Conservation (phyloP, 2,329 filamentous ascomycete genomes). For the Talaromyces funiculosus region DNA sequence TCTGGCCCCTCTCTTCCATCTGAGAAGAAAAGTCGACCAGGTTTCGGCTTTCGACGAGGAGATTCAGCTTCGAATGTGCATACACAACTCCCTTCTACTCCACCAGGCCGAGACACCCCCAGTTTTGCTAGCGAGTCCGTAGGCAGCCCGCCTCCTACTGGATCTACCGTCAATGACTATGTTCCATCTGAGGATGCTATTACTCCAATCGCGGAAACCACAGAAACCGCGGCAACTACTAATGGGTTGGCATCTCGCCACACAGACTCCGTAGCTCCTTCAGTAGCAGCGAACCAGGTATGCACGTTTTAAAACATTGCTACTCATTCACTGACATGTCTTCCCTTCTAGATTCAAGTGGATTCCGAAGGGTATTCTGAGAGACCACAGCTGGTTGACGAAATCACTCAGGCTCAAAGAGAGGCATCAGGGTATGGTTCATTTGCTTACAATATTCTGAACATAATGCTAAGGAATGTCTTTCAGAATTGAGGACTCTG, state of each 20-base stretch:
- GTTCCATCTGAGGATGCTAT: slow-evolving; percentile 21
- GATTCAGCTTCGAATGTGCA: slow-evolving; percentile 36
- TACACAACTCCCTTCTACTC: slow-evolving; percentile 28
- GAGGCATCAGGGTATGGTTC: slow-evolving; percentile 36
- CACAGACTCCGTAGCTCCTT: background rate
- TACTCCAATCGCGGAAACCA: slow-evolving; percentile 19
- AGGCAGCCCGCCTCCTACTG: slow-evolving; percentile 6
- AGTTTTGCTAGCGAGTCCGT: slow-evolving; percentile 18
- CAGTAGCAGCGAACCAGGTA: slow-evolving; percentile 5
- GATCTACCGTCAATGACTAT: slow-evolving; percentile 12
- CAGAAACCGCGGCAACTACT: slow-evolving; percentile 17
- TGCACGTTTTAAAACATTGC: background rate
- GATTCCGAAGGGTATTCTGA: slow-evolving; percentile 40
- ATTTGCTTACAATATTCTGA: background rate
- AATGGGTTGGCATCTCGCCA: slow-evolving; percentile 23
- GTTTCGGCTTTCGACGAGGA: slow-evolving; percentile 40
- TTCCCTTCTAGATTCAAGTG: slow-evolving; percentile 21
- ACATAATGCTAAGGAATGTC: background rate
- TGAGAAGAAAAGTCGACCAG: slow-evolving; percentile 40
- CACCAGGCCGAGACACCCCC: slow-evolving; percentile 25
- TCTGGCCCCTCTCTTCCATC: slow-evolving; percentile 24
- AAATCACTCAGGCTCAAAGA: slow-evolving; percentile 41
- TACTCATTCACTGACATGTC: slow-evolving; percentile 14
- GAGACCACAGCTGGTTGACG: slow-evolving; percentile 38
- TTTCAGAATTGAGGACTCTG: slow-evolving; percentile 36